phyloP scores from a whole-genome alignment of 345 rosid species.

The Nasturtium officinale region DNA sequence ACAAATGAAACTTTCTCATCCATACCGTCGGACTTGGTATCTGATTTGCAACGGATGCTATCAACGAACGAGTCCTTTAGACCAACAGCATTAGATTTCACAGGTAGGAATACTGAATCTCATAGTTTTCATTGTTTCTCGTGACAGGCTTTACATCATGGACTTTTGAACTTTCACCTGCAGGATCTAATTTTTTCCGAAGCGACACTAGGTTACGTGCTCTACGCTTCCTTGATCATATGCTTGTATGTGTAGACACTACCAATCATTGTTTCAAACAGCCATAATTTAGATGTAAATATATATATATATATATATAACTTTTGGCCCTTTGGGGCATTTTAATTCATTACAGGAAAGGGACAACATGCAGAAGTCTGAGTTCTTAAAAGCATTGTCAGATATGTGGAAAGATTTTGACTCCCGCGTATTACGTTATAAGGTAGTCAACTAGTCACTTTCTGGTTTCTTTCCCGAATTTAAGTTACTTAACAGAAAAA shows the following conservation, averaged over 20 bases:
- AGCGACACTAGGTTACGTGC: constrained; percentile 97
- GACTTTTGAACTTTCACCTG: constrained; percentile 34
- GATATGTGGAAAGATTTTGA: constrained; percentile 99
- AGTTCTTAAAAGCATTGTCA: constrained; percentile 87
- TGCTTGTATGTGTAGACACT: constrained; percentile 73
- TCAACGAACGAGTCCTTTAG: constrained; percentile 78
- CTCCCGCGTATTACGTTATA: constrained; percentile 87
- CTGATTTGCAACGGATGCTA: constrained; percentile 89
- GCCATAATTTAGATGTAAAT: constrained; percentile 2
- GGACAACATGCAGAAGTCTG: constrained; percentile 97
- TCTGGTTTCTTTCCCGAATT: not conserved
- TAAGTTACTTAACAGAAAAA: constrained; percentile 28
- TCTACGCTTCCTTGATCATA: constrained; percentile 96
- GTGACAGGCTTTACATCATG: constrained; percentile 10
- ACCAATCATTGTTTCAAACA: constrained; percentile 12
- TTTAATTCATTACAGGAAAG: constrained; percentile 62
- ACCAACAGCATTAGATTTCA: constrained; percentile 89
- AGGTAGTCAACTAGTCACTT: constrained; percentile 74
- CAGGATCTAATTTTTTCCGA: constrained; percentile 89
- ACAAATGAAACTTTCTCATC: constrained; percentile 81
- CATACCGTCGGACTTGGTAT: constrained; percentile 74
- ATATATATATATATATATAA: not conserved
- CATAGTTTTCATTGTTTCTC: constrained; percentile 6
- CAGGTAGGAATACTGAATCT: constrained; percentile 53
- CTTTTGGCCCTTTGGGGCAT: constrained; percentile 10